Base-by-base conservation (phyloP, 805 yeast genomes). In the Yamadazyma phyllophila region DNA sequence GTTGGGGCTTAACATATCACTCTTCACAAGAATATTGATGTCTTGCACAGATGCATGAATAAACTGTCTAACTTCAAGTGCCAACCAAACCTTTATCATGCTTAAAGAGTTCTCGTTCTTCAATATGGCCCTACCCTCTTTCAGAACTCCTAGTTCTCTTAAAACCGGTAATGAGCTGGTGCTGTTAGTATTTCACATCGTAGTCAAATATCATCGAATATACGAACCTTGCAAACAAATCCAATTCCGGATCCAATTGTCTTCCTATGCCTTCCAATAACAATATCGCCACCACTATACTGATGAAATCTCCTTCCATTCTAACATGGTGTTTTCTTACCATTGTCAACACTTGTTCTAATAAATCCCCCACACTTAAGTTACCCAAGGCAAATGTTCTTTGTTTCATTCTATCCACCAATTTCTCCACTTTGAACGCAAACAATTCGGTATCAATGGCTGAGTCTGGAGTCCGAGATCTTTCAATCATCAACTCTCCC, bases 241-340 rank as follows among this genome's bases (percentile, higher is more conserved):
- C 99, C 58, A 94, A 73, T 36, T 89, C 82, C 1, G 98, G 97
- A 64, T 94, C 96, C 45, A 94, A 73, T 64, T 86, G 96, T 60
- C 98, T 76, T 15, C 99, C 98, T 44, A 94, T 86, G 9, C 99
- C 99, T 65, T 94, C 99, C 46, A 94, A 69, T 45, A 94, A 71
- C 44, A 94, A 67, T 17, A 94, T 90, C 1, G 98, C 96, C 27
- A 94, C 89, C n/a, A 94, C 85, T 17, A 94, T 96, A 26, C 96
- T 89, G 36, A 94, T 83, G 60, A 94, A 94, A 64, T 94, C 99
- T 6, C 96, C 95, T 60, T 94, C 99, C 96, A 94, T 87, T 59
- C 97, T 77, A 16, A 94, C 99, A 64, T 94, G 99, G 63, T 94
- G 99, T 9, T 74, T 71, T 50, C 98, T 73, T 14, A 94, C 98